Percentiles rank a stretch among this genome's conserved stretches.
Conservation (phyloP, 805 yeast species). For the Candida boleticola region DNA sequence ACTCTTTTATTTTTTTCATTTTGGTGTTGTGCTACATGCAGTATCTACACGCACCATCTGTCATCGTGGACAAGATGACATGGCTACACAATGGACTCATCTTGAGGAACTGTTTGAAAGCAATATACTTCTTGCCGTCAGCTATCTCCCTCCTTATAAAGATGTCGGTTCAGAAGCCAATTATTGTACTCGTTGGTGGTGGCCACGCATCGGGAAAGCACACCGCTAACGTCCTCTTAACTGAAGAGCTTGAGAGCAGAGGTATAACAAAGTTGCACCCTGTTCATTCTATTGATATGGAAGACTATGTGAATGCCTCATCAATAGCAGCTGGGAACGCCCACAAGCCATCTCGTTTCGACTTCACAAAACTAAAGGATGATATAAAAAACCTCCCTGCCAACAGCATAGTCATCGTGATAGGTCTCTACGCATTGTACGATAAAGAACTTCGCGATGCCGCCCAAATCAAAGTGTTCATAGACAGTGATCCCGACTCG, state of each 20-base stretch:
- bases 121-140: no score
- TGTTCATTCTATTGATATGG: conserved; percentile 46
- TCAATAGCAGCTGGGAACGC: conserved; percentile 11
- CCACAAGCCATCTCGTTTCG: conserved; percentile 42
- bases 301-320: conserved; percentile 26
- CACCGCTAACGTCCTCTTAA: conserved; percentile 36
- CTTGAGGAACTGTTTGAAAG: no score
- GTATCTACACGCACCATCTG: no score
- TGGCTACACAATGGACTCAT: no score
- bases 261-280: conserved; percentile 18
- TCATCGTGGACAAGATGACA: no score
- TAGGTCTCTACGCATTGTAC: conserved; percentile 77
- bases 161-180: conserved; percentile 7
- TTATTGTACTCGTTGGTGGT: conserved; percentile 55
- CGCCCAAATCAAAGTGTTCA: conserved; percentile 67
- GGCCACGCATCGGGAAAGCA: conserved; percentile 61
- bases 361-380: conserved; percentile 27
- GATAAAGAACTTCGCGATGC: conserved; percentile 52
- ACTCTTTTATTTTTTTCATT: no score
- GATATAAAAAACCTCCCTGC: conserved; percentile 10
- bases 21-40: no score
- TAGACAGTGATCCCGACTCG: conserved; percentile 84
- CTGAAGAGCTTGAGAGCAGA: conserved; percentile 19
- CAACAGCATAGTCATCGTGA: conserved; percentile 4
- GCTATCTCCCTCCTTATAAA: no score